These are phyloP conservation scores for Arthrobotrys sinensis DNA, from an alignment of 2,329 filamentous ascomycete genomes.

Conservation along the genomic window DNA sequence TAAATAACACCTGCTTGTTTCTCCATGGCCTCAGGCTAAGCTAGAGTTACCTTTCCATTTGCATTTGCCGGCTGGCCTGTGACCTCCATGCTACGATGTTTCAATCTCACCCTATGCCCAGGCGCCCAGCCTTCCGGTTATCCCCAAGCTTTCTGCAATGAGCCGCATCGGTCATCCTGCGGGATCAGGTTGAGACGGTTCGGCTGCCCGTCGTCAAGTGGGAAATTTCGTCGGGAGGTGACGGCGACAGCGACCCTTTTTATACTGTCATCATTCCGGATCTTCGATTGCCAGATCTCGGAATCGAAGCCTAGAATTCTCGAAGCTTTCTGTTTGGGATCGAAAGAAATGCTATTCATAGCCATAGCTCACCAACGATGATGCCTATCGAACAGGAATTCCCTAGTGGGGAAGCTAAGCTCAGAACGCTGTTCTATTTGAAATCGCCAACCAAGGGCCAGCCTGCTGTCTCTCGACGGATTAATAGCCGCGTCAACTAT, in stretches of 20 bases:
- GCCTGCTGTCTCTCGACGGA: conserved; percentile 24
- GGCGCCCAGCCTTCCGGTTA: conserved; percentile 13
- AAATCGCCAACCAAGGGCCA: conserved; percentile 34
- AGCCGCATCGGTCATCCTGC: conserved; percentile 47
- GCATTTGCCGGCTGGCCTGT: background rate
- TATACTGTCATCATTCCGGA: background rate
- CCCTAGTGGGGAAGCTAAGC: conserved; percentile 27
- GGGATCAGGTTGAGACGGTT: conserved; percentile 40
- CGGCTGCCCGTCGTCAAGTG: conserved; percentile 23
- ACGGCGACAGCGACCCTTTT: background rate
- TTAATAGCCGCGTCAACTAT: conserved; percentile 45
- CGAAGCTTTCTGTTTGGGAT: conserved; percentile 19
- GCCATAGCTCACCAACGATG: conserved; percentile 18
- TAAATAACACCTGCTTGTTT: background rate
- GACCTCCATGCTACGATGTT: background rate
- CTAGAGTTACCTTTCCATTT: background rate
- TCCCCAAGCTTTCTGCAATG: conserved; percentile 34
- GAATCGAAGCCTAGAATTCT: conserved; percentile 24
- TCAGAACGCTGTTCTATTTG: conserved; percentile 43
- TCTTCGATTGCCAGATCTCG: background rate
- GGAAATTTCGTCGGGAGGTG: conserved; percentile 1
- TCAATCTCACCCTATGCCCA: conserved; percentile 19
- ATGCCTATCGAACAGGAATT: conserved; percentile 37
- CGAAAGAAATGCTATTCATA: conserved; percentile 46
- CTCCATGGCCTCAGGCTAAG: background rate